Conservation (phyloP, 805 yeast genomes). For the Candida jianshihensis region DNA sequence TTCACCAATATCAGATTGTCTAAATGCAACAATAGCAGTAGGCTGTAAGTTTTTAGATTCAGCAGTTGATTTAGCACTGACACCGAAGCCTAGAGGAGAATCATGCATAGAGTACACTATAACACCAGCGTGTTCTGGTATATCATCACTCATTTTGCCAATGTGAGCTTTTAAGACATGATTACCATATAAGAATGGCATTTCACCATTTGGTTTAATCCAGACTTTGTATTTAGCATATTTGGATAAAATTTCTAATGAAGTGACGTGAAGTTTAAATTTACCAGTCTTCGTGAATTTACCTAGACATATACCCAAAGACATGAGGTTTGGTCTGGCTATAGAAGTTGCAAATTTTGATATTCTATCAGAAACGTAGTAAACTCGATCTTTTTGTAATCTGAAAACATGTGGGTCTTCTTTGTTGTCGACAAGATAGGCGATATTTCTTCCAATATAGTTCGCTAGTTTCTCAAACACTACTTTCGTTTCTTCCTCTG, state of each 20-base stretch:
- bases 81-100: slow-evolving; percentile 92
- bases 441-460: slow-evolving; percentile 93
- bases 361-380: slow-evolving; percentile 77
- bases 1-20: slow-evolving; percentile 98
- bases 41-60: slow-evolving; percentile 89
- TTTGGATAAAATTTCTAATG: slow-evolving; percentile 73
- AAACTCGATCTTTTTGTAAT: slow-evolving; percentile 92
- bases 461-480: slow-evolving; percentile 95
- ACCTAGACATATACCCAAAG: slow-evolving; percentile 89
- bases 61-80: slow-evolving; percentile 82
- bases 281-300: slow-evolving; percentile 97
- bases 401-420: slow-evolving; percentile 92
- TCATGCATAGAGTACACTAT: slow-evolving; percentile 88
- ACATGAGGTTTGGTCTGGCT: slow-evolving; percentile 84
- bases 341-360: slow-evolving; percentile 88
- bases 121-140: slow-evolving; percentile 97
- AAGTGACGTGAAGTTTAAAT: slow-evolving; percentile 91
- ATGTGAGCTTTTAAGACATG: slow-evolving; percentile 94
- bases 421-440: slow-evolving; percentile 67
- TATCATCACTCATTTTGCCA: slow-evolving; percentile 94
- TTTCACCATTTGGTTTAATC: slow-evolving; percentile 96
- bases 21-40: slow-evolving; percentile 87
- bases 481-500: slow-evolving; percentile 94
- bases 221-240: slow-evolving; percentile 91
- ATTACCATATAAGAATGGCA: slow-evolving; percentile 96